Conservation (phyloP, 2,329 filamentous ascomycete genomes). For the Epichloe festucae region DNA sequence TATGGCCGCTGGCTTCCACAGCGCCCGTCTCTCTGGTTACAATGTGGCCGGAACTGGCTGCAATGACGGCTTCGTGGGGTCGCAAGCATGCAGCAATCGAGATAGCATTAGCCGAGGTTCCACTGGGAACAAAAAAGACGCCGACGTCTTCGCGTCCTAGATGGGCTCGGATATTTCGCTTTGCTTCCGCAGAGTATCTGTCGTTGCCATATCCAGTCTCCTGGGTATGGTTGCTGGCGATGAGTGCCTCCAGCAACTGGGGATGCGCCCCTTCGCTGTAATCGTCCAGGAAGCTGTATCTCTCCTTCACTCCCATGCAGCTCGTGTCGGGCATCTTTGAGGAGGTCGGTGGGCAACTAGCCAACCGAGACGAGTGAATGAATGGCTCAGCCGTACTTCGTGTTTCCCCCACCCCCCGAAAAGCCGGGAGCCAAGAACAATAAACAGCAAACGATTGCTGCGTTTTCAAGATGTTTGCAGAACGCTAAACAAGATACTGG, state of each 20-base stretch:
- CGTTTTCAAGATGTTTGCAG: background rate
- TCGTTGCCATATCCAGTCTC: constrained; percentile 35
- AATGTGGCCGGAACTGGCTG: constrained; percentile 35
- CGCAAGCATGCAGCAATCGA: constrained; percentile 37
- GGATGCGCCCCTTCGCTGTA: constrained; percentile 40
- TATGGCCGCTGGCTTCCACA: constrained; percentile 37
- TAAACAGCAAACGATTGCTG: background rate
- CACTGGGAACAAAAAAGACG: constrained; percentile 38
- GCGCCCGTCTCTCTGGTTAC: constrained; percentile 36
- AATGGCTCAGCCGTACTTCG: background rate
- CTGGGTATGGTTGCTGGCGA: constrained; percentile 30
- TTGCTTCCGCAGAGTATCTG: constrained; percentile 27
- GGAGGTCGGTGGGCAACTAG: background rate
- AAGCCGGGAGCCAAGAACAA: background rate
- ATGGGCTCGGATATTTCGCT: constrained; percentile 26
- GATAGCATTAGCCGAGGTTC: constrained; percentile 38
- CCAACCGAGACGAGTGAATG: no score
- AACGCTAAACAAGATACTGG: background rate
- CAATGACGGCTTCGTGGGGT: constrained; percentile 38
- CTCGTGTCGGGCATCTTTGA: constrained; percentile 7
- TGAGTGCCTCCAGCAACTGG: constrained; percentile 31
- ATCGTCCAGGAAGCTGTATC: constrained; percentile 36
- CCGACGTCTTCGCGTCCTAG: constrained; percentile 27
- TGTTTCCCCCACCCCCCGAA: background rate
- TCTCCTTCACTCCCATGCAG: constrained; percentile 5